Percentiles rank a stretch among this genome's conserved stretches.
These are phyloP conservation scores for Nothophytophthora sp. DNA, from an alignment of 352 stramenopile genomes.

Conservation along the genomic window DNA sequence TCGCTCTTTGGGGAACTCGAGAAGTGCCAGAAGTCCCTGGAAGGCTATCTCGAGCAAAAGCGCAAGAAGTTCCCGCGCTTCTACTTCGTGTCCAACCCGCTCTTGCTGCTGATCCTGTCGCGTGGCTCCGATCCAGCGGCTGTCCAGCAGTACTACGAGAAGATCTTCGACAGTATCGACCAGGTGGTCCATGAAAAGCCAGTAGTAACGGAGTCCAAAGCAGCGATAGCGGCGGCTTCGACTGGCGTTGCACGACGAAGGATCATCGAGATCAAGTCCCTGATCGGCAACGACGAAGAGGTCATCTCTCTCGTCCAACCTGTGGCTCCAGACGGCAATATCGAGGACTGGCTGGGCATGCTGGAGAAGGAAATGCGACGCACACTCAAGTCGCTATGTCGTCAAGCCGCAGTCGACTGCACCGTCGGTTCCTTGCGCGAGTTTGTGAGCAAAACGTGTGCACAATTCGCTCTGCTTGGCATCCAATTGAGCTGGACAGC, in stretches of 20 bases:
- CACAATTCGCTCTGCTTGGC: constrained; percentile 72
- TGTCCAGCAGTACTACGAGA: constrained; percentile 89
- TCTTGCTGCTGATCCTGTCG: constrained; percentile 88
- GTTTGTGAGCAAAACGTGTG: constrained; percentile 75
- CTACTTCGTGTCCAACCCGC: constrained; percentile 93
- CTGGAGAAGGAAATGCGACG: constrained; percentile 73
- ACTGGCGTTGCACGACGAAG: constrained; percentile 44
- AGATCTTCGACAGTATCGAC: constrained; percentile 84
- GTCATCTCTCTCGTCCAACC: constrained; percentile 56
- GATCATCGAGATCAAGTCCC: constrained; percentile 79
- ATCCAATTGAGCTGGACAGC: constrained; percentile 83
- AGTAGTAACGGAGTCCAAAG: constrained; percentile 6
- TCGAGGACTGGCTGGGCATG: constrained; percentile 80
- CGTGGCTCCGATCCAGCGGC: constrained; percentile 77
- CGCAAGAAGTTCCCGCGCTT: constrained; percentile 91
- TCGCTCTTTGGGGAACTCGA: constrained; percentile 90
- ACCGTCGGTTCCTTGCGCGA: constrained; percentile 46
- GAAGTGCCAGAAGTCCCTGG: constrained; percentile 91
- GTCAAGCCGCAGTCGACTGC: constrained; percentile 59
- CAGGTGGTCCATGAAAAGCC: constrained; percentile 71
- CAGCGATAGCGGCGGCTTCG: neutral
- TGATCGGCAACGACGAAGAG: constrained; percentile 74
- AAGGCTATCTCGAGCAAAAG: constrained; percentile 93
- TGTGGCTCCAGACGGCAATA: constrained; percentile 73
- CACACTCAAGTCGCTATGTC: constrained; percentile 68